Conservation (phyloP, 1,139 yeast genomes). For the Candida sp. region DNA sequence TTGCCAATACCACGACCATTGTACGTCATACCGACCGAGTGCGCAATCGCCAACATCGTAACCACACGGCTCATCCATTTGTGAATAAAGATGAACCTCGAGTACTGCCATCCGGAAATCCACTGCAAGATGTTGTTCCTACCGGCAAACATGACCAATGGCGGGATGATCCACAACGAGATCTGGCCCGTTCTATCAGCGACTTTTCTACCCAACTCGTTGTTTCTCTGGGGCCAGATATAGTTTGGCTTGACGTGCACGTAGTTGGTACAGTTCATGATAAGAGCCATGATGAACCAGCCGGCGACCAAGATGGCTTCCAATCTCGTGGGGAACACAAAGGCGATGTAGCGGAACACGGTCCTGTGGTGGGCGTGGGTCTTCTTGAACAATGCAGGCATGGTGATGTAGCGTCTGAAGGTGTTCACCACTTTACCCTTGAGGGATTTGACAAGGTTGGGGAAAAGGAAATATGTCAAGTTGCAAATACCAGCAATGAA, state of each 20-base stretch:
- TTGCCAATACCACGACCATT: constrained; percentile 40
- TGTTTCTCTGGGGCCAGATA: constrained; percentile 29
- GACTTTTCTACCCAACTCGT: constrained; percentile 55
- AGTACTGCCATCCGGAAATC: constrained; percentile 68
- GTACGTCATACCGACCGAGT: constrained; percentile 55
- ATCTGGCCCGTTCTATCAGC: constrained; percentile 67
- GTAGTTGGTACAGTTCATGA: constrained; percentile 48
- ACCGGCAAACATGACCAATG: constrained; percentile 60
- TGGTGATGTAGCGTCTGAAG: constrained; percentile 43
- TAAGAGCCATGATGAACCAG: constrained; percentile 53
- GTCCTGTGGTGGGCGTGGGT: constrained; percentile 45
- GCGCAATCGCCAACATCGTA: constrained; percentile 48
- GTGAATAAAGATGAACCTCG: constrained; percentile 66
- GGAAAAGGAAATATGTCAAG: constrained; percentile 35
- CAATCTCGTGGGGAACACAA: constrained; percentile 64
- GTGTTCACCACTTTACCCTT: constrained; percentile 36
- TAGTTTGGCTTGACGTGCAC: constrained; percentile 37
- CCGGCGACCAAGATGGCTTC: constrained; percentile 56
- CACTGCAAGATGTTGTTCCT: constrained; percentile 69
- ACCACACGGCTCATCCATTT: constrained; percentile 64
- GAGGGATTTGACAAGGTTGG: constrained; percentile 34
- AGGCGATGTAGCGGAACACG: constrained; percentile 31
- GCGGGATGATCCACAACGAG: constrained; percentile 52
- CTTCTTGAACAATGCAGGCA: constrained; percentile 52
- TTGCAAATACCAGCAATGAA: constrained; percentile 48